Conservation (phyloP, 2,329 filamentous ascomycete genomes). For the Huntiella decipiens region DNA sequence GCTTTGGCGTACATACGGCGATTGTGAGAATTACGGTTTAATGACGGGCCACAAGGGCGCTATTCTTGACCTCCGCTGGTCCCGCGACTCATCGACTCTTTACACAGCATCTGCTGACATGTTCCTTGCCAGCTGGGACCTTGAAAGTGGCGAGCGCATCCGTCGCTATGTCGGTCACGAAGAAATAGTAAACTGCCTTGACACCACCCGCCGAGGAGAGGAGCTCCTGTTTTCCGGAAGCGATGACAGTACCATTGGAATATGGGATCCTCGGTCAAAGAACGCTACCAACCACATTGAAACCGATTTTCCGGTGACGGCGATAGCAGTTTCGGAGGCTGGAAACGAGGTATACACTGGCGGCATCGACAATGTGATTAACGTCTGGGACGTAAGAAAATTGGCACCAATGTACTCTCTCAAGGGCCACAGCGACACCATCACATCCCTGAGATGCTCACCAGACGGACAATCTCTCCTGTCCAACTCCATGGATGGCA, state of each 20-base stretch:
- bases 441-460: conserved; percentile 79
- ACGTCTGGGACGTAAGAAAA: conserved; percentile 92
- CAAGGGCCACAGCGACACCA: conserved; percentile 74
- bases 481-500: conserved; percentile 86
- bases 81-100: conserved; percentile 74
- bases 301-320: conserved; percentile 82
- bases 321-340: conserved; percentile 76
- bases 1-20: conserved; percentile 81
- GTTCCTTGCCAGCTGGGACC: conserved; percentile 85
- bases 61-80: conserved; percentile 87
- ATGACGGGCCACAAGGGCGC: conserved; percentile 82
- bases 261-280: conserved; percentile 91
- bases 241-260: conserved; percentile 81
- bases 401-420: conserved; percentile 75
- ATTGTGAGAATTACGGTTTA: conserved; percentile 85
- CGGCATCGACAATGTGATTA: conserved; percentile 92
- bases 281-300: conserved; percentile 73
- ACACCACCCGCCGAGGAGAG: conserved; percentile 75
- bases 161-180: conserved; percentile 84
- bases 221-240: conserved; percentile 80
- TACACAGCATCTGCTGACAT: conserved; percentile 89
- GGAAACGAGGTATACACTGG: conserved; percentile 91
- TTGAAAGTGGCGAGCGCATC: conserved; percentile 81
- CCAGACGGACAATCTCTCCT: conserved; percentile 80
- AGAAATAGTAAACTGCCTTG: conserved; percentile 83